Evolutionary conservation across 257 asterid genomes (phyloP).

Genomic region (Solanum piurae): DNA sequence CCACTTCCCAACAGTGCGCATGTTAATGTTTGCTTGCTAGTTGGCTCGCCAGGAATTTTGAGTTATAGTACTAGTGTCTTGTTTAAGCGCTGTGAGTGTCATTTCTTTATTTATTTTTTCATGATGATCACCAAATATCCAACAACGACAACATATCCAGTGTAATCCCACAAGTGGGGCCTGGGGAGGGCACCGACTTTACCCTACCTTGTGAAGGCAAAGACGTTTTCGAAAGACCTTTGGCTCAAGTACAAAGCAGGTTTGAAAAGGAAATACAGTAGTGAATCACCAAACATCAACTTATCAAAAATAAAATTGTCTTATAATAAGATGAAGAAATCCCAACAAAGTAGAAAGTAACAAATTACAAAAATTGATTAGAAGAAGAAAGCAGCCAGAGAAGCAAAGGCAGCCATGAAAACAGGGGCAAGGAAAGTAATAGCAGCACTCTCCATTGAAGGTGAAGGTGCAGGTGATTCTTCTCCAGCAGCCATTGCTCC

Average conservation of each 20-base stretch:
- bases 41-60: background rate
- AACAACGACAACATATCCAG: background rate
- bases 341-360: background rate
- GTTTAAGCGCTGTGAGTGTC: background rate
- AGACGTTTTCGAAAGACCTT: background rate
- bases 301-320: background rate
- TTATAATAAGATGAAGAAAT: background rate
- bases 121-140: background rate
- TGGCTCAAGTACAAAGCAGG: background rate
- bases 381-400: background rate
- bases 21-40: background rate
- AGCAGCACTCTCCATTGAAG: constrained; percentile 1
- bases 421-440: background rate
- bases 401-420: background rate
- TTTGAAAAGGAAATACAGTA: background rate
- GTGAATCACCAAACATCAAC: background rate
- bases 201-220: background rate
- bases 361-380: background rate
- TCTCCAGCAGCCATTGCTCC: background rate
- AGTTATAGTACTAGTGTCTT: background rate
- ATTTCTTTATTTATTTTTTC: background rate
- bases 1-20: background rate
- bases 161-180: background rate
- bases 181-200: background rate
- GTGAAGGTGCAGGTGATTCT: background rate